phyloP scores from a whole-genome alignment of 1,139 yeast species.

The Magnusiomyces paraingens region DNA sequence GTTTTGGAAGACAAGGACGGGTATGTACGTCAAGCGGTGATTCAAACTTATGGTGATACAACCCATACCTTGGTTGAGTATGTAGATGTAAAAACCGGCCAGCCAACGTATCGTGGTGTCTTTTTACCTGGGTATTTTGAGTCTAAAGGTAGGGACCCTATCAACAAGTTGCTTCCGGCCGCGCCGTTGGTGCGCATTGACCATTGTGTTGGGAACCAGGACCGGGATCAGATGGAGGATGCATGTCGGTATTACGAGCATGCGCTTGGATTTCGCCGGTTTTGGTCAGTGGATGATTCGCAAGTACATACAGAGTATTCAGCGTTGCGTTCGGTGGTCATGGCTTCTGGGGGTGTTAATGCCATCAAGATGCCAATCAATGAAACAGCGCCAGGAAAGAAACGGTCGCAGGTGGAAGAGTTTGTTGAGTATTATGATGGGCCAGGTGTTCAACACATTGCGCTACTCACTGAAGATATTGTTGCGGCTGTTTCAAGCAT shows the following conservation, averaged over 20 bases:
- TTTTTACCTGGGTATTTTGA: conserved; percentile 53
- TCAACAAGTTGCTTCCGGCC: background rate
- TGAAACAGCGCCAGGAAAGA: conserved; percentile 67
- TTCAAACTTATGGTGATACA: conserved; percentile 57
- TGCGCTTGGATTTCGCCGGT: conserved; percentile 66
- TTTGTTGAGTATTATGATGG: conserved; percentile 69
- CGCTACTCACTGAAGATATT: conserved; percentile 57
- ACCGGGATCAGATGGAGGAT: conserved; percentile 57
- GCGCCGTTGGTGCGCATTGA: conserved; percentile 40
- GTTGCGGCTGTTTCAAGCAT: conserved; percentile 49
- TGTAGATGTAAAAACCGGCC: conserved; percentile 33
- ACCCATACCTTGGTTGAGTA: conserved; percentile 61
- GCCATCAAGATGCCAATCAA: conserved; percentile 72
- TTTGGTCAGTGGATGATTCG: conserved; percentile 78
- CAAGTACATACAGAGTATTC: conserved; percentile 64
- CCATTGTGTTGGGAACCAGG: conserved; percentile 75
- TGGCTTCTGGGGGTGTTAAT: conserved; percentile 59
- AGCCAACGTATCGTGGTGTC: conserved; percentile 7
- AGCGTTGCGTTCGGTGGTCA: conserved; percentile 66
- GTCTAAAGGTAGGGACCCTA: conserved; percentile 18
- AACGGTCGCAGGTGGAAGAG: conserved; percentile 75
- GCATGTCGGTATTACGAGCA: conserved; percentile 54
- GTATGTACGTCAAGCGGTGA: conserved; percentile 45
- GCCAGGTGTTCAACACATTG: conserved; percentile 80
- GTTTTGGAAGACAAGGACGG: conserved; percentile 44